phyloP scores from a whole-genome alignment of 1,284 basidiomycete genomes.

The Albatrellus sp. region DNA sequence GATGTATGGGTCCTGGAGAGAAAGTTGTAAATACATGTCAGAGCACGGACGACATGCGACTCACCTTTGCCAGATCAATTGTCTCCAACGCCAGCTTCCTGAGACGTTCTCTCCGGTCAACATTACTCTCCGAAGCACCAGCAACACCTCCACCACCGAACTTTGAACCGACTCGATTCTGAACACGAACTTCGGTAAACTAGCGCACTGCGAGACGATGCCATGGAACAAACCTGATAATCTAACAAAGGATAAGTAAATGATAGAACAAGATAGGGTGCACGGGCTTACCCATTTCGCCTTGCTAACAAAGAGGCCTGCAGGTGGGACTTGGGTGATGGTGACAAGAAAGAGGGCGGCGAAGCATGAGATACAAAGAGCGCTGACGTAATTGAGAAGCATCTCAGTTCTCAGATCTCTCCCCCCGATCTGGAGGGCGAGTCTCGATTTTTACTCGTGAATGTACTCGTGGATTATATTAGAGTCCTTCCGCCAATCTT shows the following conservation, averaged over 20 bases:
- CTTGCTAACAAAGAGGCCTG: too few relatives aligned
- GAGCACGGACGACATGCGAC: slow-evolving; percentile 7
- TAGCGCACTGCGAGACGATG: not conserved
- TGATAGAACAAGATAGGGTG: too few relatives aligned
- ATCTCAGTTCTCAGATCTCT: too few relatives aligned
- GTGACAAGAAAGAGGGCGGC: too few relatives aligned
- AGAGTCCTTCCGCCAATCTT: too few relatives aligned
- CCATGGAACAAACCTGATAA: slow-evolving; percentile 26
- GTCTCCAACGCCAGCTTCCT: slow-evolving; percentile 93
- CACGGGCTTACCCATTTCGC: too few relatives aligned
- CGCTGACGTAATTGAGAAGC: too few relatives aligned
- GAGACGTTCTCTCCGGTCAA: slow-evolving; percentile 90
- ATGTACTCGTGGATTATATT: too few relatives aligned
- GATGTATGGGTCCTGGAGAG: slow-evolving; percentile 87
- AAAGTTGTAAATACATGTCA: not conserved
- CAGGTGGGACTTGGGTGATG: too few relatives aligned
- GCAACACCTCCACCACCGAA: slow-evolving; percentile 93
- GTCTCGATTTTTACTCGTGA: too few relatives aligned
- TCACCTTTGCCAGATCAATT: slow-evolving; percentile 87
- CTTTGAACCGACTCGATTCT: slow-evolving; percentile 93
- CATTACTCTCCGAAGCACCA: slow-evolving; percentile 85
- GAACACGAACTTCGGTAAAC: slow-evolving; percentile 3
- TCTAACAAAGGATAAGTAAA: slow-evolving; percentile 17
- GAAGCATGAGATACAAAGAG: too few relatives aligned
- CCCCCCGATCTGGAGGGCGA: too few relatives aligned